Evolutionary conservation across 1,284 basidiomycete species (phyloP).

Genomic region (Neolentinus lepideus): DNA sequence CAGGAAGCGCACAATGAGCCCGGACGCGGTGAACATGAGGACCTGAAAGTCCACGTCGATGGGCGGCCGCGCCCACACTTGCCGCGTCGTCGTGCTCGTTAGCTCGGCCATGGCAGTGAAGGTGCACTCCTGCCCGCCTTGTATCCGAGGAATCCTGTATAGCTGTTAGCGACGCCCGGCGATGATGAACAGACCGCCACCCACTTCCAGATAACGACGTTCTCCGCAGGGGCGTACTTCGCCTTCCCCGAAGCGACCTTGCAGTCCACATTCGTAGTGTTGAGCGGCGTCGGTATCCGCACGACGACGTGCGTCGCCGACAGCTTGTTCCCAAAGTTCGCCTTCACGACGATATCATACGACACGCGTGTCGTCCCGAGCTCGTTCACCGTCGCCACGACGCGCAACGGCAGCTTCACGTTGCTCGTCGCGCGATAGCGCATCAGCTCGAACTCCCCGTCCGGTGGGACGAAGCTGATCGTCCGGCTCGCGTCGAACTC

Average conservation of each 20-base stretch:
- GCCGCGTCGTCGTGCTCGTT: slow-evolving; percentile 81
- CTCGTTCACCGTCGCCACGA: slow-evolving; percentile 91
- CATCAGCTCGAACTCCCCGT: slow-evolving; percentile 99
- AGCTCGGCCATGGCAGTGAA: slow-evolving; percentile 81
- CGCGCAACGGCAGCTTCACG: slow-evolving; percentile 87
- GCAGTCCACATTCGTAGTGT: slow-evolving; percentile 88
- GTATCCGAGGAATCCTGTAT: slow-evolving; percentile 80
- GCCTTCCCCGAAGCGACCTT: slow-evolving; percentile 92
- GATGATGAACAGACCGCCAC: slow-evolving; percentile 24
- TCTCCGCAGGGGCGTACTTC: slow-evolving; percentile 94
- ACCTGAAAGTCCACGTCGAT: slow-evolving; percentile 98
- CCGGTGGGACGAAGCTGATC: slow-evolving; percentile 96
- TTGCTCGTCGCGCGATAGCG: slow-evolving; percentile 93
- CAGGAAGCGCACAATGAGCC: slow-evolving; percentile 92
- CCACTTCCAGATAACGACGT: slow-evolving; percentile 96
- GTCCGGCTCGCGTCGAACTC: slow-evolving; percentile 92
- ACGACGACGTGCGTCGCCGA: slow-evolving; percentile 91
- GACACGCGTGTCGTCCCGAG: slow-evolving; percentile 88
- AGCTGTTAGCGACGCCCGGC: neutral
- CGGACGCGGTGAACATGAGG: slow-evolving; percentile 96
- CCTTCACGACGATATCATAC: slow-evolving; percentile 85
- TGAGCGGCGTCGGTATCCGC: slow-evolving; percentile 92
- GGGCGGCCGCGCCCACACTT: slow-evolving; percentile 96
- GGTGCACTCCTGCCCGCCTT: slow-evolving; percentile 88
- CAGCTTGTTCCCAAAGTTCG: slow-evolving; percentile 88